Conservation (phyloP, 2,329 filamentous ascomycete genomes). For the Sporothrix brasiliensis region DNA sequence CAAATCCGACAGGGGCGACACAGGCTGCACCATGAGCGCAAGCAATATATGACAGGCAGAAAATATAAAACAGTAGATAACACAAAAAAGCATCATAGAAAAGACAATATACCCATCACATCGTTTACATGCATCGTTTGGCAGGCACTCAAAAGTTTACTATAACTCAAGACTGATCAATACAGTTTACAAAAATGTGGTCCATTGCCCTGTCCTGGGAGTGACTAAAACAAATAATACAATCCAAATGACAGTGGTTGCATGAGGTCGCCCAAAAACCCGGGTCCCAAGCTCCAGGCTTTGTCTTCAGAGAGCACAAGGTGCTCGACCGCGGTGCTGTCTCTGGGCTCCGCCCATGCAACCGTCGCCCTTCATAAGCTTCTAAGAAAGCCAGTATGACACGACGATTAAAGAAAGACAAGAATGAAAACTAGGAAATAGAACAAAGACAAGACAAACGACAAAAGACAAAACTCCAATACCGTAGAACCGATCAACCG, state of each 20-base stretch:
- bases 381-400: conserved; percentile 14
- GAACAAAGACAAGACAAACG: conserved; percentile 30
- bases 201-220: conserved; percentile 28
- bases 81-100: background rate
- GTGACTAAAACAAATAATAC: conserved; percentile 32
- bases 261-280: conserved; percentile 19
- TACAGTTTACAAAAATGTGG: conserved; percentile 17
- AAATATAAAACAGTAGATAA: background rate
- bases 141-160: background rate
- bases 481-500: conserved; percentile 23
- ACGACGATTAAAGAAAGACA: conserved; percentile 30
- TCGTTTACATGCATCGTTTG: background rate
- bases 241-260: conserved; percentile 32
- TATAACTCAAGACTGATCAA: background rate
- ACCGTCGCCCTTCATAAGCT: conserved; percentile 28
- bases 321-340: conserved; percentile 28
- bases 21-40: background rate
- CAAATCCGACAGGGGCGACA: background rate
- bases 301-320: conserved; percentile 9
- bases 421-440: conserved; percentile 32
- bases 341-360: conserved; percentile 7
- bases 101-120: conserved; percentile 20
- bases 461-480: conserved; percentile 33
- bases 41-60: background rate
- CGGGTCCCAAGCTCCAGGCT: conserved; percentile 33